A percentile compares a stretch with the other conserved stretches of the same genome.
Conservation (phyloP, 352 stramenopile genomes). For the Globisporangium paroecandrum region DNA sequence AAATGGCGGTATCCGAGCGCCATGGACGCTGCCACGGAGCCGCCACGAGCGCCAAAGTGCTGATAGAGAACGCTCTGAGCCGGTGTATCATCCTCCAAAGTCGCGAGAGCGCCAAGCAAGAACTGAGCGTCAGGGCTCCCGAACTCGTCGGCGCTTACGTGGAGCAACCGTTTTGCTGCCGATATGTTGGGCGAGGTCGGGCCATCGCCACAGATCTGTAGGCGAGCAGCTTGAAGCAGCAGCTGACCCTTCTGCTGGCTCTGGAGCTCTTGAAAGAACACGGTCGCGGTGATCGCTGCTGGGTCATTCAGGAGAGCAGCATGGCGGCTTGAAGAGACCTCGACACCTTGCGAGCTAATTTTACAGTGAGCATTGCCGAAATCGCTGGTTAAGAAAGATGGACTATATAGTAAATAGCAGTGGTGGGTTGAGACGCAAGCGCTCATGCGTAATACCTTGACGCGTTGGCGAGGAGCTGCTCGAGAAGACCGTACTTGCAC, state of each 20-base stretch:
- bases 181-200: slow-evolving; percentile 19
- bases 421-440: not conserved
- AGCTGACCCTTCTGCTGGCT: slow-evolving; percentile 23
- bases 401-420: not conserved
- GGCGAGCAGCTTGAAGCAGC: slow-evolving; percentile 37
- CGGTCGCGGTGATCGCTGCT: slow-evolving; percentile 17
- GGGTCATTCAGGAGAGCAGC: not conserved
- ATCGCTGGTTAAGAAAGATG: not conserved
- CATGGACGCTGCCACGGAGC: slow-evolving; percentile 46
- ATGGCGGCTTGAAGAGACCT: not conserved
- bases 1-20: slow-evolving; percentile 67
- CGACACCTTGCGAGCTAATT: slow-evolving; percentile 5
- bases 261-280: slow-evolving; percentile 23
- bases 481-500: slow-evolving; percentile 1
- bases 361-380: slow-evolving; percentile 5
- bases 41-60: slow-evolving; percentile 48
- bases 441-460: not conserved
- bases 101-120: slow-evolving; percentile 30
- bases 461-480: slow-evolving; percentile 12
- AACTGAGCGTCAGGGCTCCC: slow-evolving; percentile 43
- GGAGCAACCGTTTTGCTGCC: slow-evolving; percentile 30
- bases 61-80: slow-evolving; percentile 41
- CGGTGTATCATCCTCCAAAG: slow-evolving; percentile 8
- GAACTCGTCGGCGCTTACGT: slow-evolving; percentile 29
- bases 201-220: slow-evolving; percentile 26